These are phyloP conservation scores for Amborella trichopoda DNA, from an alignment of 164 flowering plant genomes.

Conservation along the genomic window DNA sequence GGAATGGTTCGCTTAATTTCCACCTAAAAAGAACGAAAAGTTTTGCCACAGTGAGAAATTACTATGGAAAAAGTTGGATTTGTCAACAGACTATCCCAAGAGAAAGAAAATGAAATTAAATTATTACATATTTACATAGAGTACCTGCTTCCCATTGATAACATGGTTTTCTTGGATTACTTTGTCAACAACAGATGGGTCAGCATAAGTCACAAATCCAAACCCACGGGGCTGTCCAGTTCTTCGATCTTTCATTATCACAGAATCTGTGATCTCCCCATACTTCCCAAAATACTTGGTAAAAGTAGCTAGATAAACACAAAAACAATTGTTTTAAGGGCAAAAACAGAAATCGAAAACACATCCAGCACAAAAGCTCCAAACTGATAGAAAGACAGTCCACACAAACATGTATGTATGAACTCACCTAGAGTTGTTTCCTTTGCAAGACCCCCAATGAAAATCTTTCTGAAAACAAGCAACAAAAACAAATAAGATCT, in stretches of 20 bases:
- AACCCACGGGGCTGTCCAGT: slow-evolving; percentile 82
- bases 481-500: slow-evolving; percentile 4
- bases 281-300: slow-evolving; percentile 60
- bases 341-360: background rate
- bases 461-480: slow-evolving; percentile 59
- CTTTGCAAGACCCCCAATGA: slow-evolving; percentile 80
- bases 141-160: slow-evolving; percentile 74
- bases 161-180: slow-evolving; percentile 66
- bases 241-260: slow-evolving; percentile 77
- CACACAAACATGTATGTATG: background rate
- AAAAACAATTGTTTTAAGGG: background rate
- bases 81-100: background rate
- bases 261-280: slow-evolving; percentile 81
- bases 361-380: background rate
- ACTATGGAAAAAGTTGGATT: background rate
- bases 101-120: background rate
- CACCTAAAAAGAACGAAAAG: slow-evolving; percentile 27
- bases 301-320: slow-evolving; percentile 41
- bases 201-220: slow-evolving; percentile 86
- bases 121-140: background rate
- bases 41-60: background rate
- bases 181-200: slow-evolving; percentile 65
- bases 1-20: slow-evolving; percentile 89
- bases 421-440: slow-evolving; percentile 64
- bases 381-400: background rate